A percentile compares a stretch with the other conserved stretches of the same genome.
These are phyloP conservation scores for Camillea tinctor DNA, from an alignment of 2,329 filamentous ascomycete species.

Conservation along the genomic window DNA sequence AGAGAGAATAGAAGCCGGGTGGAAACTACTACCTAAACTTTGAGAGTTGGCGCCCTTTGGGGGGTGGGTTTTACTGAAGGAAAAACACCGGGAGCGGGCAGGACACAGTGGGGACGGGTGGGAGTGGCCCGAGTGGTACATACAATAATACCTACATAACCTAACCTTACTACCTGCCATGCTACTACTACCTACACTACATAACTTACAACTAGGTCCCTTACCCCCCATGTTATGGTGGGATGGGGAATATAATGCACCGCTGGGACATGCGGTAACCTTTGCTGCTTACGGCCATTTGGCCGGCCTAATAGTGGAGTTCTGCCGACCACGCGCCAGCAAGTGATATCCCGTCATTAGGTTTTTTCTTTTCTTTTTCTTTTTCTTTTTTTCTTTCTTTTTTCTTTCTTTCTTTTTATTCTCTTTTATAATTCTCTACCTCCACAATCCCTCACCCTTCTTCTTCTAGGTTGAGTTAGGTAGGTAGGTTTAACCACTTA, in stretches of 20 bases:
- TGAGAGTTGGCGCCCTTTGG: conserved; percentile 2
- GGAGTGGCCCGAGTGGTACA: background rate
- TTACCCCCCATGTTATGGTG: conserved; percentile 6
- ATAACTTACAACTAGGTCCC: too few species aligned
- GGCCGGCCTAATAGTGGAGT: conserved; percentile 35
- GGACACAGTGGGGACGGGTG: background rate
- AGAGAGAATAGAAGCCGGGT: conserved; percentile 15
- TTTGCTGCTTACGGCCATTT: conserved; percentile 32
- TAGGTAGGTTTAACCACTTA: too few species aligned
- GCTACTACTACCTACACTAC: too few species aligned
- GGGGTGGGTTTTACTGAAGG: background rate
- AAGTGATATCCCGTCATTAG: conserved; percentile 28
- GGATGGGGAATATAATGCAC: conserved; percentile 15
- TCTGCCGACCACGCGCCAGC: conserved; percentile 31
- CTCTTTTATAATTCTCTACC: too few species aligned
- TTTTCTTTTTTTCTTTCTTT: background rate
- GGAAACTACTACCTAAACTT: conserved; percentile 16
- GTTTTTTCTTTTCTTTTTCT: conserved; percentile 1
- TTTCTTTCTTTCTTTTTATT: conserved; percentile 5
- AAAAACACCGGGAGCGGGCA: background rate
- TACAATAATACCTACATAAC: too few species aligned
- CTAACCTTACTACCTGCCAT: too few species aligned
- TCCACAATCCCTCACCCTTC: too few species aligned
- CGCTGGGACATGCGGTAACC: conserved; percentile 20
- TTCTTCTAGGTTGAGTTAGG: too few species aligned